Percentiles rank a stretch among this genome's conserved stretches.
These are phyloP conservation scores for Clavispora santaluciae DNA, from an alignment of 805 yeast genomes.

Conservation along the genomic window DNA sequence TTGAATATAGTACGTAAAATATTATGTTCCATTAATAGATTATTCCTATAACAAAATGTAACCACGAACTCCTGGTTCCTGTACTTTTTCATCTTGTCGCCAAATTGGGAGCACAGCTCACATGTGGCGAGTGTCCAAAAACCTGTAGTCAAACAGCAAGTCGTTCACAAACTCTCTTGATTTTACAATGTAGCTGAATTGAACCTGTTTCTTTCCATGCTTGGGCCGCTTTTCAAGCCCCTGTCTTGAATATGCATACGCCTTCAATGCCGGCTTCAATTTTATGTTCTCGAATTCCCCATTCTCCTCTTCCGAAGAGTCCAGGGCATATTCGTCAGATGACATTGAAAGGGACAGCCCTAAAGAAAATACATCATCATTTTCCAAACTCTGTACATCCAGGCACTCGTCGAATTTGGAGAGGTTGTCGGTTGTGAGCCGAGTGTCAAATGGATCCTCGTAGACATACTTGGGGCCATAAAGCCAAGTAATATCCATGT, in stretches of 20 bases:
- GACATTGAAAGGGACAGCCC: slow-evolving; percentile 7
- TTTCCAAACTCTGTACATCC: slow-evolving; percentile 75
- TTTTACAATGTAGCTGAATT: slow-evolving; percentile 38
- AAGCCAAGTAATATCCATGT: slow-evolving; percentile 50
- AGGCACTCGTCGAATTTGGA: slow-evolving; percentile 2
- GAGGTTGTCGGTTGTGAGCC: slow-evolving; percentile 8
- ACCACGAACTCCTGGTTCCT: background rate
- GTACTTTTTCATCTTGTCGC: no score
- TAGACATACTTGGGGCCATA: slow-evolving; percentile 43
- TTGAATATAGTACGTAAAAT: no score
- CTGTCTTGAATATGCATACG: slow-evolving; percentile 1
- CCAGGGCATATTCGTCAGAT: slow-evolving; percentile 8
- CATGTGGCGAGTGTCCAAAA: slow-evolving; percentile 33
- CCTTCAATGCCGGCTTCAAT: slow-evolving; percentile 17
- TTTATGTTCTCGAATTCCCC: slow-evolving; percentile 8
- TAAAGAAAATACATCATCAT: slow-evolving; percentile 35
- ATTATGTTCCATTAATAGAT: no score
- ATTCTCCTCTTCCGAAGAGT: slow-evolving; percentile 9
- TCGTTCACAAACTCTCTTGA: slow-evolving; percentile 44
- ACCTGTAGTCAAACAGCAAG: slow-evolving; percentile 39
- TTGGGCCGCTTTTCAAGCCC: slow-evolving; percentile 2
- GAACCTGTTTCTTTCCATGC: slow-evolving; percentile 25
- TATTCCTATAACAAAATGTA: background rate
- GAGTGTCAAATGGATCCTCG: slow-evolving; percentile 1
- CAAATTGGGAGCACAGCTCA: slow-evolving; percentile 10